Percentiles rank a stretch among this genome's conserved stretches.
phyloP scores from a whole-genome alignment of 2,329 filamentous ascomycete genomes.

The Colletotrichum sp. region DNA sequence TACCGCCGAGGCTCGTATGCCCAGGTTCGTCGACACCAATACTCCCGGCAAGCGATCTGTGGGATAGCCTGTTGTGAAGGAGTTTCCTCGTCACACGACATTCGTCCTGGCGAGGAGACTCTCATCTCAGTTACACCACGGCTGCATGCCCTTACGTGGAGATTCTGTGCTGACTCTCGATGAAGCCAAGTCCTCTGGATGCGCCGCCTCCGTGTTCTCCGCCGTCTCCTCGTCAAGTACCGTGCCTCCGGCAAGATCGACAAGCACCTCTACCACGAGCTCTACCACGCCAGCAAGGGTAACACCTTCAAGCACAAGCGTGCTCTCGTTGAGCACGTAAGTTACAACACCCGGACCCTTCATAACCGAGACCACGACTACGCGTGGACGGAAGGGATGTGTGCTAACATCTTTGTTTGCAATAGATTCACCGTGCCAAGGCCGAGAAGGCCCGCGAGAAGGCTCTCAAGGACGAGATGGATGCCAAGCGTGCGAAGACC shows the following conservation, averaged over 20 bases:
- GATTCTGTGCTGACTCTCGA: slow-evolving; percentile 3
- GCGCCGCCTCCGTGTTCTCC: slow-evolving; percentile 98
- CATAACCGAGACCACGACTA: too few relatives aligned
- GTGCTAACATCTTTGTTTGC: neutral
- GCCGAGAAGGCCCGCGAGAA: slow-evolving; percentile 98
- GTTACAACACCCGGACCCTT: slow-evolving; percentile 46
- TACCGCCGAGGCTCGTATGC: slow-evolving; percentile 99
- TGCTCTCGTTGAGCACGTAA: slow-evolving; percentile 99
- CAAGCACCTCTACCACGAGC: slow-evolving; percentile 99
- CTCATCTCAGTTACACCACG: neutral
- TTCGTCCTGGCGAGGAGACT: neutral
- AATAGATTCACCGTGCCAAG: slow-evolving; percentile 99
- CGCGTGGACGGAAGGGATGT: neutral
- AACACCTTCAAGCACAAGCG: slow-evolving; percentile 99
- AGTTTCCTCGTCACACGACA: neutral
- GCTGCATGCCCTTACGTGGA: neutral
- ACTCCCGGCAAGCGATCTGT: neutral
- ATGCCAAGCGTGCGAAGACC: slow-evolving; percentile 99
- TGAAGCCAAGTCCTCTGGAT: slow-evolving; percentile 97
- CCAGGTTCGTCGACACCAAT: slow-evolving; percentile 70
- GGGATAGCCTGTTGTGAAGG: neutral
- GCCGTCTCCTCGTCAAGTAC: slow-evolving; percentile 99
- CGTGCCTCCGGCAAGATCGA: slow-evolving; percentile 99
- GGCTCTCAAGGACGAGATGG: slow-evolving; percentile 98
- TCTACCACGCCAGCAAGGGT: slow-evolving; percentile 99